Evolutionary conservation across 148 eudicot genomes (phyloP).

Genomic region (Bassia scoparia): DNA sequence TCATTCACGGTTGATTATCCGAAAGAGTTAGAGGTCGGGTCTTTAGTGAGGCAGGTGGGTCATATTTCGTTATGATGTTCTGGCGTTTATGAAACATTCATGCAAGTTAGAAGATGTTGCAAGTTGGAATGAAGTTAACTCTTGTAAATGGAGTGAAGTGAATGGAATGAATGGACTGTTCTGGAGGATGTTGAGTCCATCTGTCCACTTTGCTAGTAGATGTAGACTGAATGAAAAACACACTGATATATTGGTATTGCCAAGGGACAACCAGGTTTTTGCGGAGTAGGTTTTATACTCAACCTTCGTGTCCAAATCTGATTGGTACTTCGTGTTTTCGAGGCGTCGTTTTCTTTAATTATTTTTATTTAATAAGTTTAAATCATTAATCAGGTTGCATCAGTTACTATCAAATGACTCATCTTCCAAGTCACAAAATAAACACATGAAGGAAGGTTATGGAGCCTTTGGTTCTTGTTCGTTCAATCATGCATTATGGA

Average conservation of each 20-base stretch:
- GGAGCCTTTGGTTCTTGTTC: no score
- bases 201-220: neutral
- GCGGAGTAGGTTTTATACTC: neutral
- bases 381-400: no score
- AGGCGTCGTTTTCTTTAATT: no score
- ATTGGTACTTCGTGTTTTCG: no score
- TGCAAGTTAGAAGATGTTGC: neutral
- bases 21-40: neutral
- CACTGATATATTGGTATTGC: neutral
- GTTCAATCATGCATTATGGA: no score
- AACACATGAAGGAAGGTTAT: no score
- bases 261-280: neutral
- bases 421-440: no score
- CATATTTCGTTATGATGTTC: neutral
- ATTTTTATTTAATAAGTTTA: no score
- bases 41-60: conserved; percentile 18
- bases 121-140: neutral
- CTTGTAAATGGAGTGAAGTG: neutral
- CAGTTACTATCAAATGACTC: no score
- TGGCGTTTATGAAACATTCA: neutral
- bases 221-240: neutral
- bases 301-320: no score
- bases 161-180: conserved; percentile 11
- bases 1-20: neutral
- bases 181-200: neutral